Conservation (phyloP, 176 grass and related monocot species). For the Musa itinerans region DNA sequence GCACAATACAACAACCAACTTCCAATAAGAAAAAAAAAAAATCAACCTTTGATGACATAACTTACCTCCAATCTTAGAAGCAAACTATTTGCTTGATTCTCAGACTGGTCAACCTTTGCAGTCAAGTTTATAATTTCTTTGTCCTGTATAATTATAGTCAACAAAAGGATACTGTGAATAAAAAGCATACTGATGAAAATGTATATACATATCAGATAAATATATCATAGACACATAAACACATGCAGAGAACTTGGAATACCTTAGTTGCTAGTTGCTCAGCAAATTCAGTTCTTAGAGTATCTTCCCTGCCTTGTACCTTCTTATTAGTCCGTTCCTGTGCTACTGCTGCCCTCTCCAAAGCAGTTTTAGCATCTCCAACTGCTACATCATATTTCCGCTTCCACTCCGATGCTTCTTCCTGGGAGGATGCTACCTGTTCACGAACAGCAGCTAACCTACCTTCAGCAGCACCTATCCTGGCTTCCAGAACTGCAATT, state of each 20-base stretch:
- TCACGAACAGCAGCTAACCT: conserved; percentile 83
- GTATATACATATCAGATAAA: neutral
- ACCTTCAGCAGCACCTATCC: conserved; percentile 70
- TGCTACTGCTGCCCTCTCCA: conserved; percentile 85
- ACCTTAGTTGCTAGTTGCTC: conserved; percentile 71
- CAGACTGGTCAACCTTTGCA: conserved; percentile 61
- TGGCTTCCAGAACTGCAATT: conserved; percentile 64
- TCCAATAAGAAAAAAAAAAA: neutral
- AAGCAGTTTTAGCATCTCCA: conserved; percentile 65
- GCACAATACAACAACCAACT: neutral
- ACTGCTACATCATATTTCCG: conserved; percentile 79
- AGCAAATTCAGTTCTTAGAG: conserved; percentile 62
- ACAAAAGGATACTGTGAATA: neutral
- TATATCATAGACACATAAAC: neutral
- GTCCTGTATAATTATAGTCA: conserved; percentile 38
- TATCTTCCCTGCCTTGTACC: conserved; percentile 87
- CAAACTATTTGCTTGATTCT: conserved; percentile 62
- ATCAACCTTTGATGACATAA: neutral
- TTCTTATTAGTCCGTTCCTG: conserved; percentile 92
- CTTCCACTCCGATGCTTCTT: conserved; percentile 97
- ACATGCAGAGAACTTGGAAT: conserved; percentile 18
- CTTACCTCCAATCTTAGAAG: conserved; percentile 68
- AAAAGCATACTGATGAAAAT: too few relatives aligned
- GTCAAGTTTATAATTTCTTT: conserved; percentile 64
- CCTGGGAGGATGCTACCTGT: conserved; percentile 81